Evolutionary conservation across 352 stramenopile genomes (phyloP).

Genomic region (Pythium oligandrum): DNA sequence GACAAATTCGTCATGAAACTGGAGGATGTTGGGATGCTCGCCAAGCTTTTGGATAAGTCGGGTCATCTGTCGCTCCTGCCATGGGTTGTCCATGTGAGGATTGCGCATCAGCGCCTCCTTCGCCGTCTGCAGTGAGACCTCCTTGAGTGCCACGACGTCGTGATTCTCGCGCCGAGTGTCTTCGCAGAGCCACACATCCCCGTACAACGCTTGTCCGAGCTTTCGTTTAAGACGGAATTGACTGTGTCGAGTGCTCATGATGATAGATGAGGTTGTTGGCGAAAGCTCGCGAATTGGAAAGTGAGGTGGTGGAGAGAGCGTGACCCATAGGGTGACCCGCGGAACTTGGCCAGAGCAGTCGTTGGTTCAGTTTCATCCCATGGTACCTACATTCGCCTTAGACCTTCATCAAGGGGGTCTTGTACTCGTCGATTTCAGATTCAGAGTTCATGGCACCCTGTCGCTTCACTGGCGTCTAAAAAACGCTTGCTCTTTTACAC

Average conservation of each 20-base stretch:
- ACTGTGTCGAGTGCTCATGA: neutral
- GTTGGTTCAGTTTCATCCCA: no score
- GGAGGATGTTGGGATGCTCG: constrained; percentile 38
- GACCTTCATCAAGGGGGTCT: no score
- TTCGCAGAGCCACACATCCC: constrained; percentile 36
- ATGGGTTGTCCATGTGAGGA: constrained; percentile 41
- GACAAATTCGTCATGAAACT: constrained; percentile 33
- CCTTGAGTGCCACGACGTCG: constrained; percentile 44
- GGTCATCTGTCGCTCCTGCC: constrained; percentile 26
- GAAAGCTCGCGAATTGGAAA: no score
- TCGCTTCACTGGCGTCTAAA: no score
- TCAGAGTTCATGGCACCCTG: no score
- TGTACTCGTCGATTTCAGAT: no score
- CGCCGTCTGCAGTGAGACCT: constrained; percentile 28
- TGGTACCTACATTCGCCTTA: no score
- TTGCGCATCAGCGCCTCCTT: constrained; percentile 17
- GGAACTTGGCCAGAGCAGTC: no score
- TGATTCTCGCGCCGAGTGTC: constrained; percentile 18
- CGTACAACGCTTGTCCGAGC: constrained; percentile 35
- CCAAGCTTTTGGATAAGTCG: constrained; percentile 18
- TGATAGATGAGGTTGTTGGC: no score
- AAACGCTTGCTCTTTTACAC: no score
- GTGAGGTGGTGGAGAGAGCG: no score
- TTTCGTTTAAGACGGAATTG: constrained; percentile 1
- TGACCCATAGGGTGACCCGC: no score